These are phyloP conservation scores for Coemansia sp. DNA, from an alignment of 192 early-diverging fungal species.

Conservation along the genomic window DNA sequence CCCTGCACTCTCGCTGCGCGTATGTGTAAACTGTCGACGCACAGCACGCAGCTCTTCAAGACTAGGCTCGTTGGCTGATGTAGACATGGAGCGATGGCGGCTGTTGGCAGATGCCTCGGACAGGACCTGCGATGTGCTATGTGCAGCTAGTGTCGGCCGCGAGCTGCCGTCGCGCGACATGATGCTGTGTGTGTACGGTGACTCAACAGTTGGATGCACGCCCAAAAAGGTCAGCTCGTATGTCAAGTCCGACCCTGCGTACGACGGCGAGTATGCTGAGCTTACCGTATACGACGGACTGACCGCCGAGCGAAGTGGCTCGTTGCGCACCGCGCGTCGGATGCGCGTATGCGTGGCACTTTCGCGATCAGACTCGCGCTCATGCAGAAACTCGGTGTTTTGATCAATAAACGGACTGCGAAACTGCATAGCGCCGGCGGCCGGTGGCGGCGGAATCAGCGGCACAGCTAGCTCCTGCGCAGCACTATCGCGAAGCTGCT, in stretches of 20 bases:
- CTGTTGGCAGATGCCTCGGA: slow-evolving; percentile 12
- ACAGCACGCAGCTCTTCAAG: slow-evolving; percentile 8
- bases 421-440: slow-evolving; percentile 27
- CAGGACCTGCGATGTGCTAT: slow-evolving; percentile 9
- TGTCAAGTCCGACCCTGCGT: slow-evolving; percentile 45
- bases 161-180: slow-evolving; percentile 23
- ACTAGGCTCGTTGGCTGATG: background rate
- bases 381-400: slow-evolving; percentile 19
- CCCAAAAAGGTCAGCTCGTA: slow-evolving; percentile 52
- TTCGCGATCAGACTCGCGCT: slow-evolving; percentile 29
- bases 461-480: slow-evolving; percentile 14
- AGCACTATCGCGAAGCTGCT: slow-evolving; percentile 26
- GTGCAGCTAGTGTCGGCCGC: slow-evolving; percentile 7
- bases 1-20: slow-evolving; percentile 41
- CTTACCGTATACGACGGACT: slow-evolving; percentile 45
- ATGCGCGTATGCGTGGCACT: slow-evolving; percentile 52
- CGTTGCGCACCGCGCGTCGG: slow-evolving; percentile 30
- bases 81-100: slow-evolving; percentile 26
- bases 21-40: slow-evolving; percentile 17
- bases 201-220: slow-evolving; percentile 39
- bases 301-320: slow-evolving; percentile 27
- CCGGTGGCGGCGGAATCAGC: slow-evolving; percentile 28
- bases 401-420: slow-evolving; percentile 32
- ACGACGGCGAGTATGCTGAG: slow-evolving; percentile 51
- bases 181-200: slow-evolving; percentile 31